Percentiles rank a stretch among this genome's conserved stretches.
Conservation (phyloP, 768 basidiomycete genomes). For the Boletus subparvulus region DNA sequence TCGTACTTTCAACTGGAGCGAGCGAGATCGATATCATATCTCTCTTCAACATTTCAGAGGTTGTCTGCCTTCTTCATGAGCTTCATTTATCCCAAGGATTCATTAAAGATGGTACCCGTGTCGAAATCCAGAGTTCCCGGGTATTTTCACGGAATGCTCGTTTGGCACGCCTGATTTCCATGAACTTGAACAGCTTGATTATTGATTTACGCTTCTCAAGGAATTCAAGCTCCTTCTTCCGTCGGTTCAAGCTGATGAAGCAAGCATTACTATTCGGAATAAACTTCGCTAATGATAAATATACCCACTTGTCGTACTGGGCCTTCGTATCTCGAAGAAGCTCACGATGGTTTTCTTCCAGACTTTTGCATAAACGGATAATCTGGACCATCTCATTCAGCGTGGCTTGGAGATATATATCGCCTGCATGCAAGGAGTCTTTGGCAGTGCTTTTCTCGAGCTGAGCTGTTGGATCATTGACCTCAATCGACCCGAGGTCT, state of each 20-base stretch:
- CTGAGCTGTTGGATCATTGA: neutral
- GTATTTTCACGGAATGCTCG: neutral
- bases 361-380: neutral
- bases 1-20: too few species aligned
- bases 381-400: slow-evolving; percentile 11
- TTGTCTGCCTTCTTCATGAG: too few species aligned
- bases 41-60: too few species aligned
- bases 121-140: neutral
- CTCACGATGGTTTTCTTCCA: neutral
- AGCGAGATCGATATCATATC: too few species aligned
- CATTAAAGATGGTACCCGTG: too few species aligned
- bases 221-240: neutral
- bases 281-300: neutral
- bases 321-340: neutral
- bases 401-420: neutral
- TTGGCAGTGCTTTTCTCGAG: neutral
- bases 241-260: neutral
- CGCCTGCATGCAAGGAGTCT: neutral
- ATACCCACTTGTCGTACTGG: slow-evolving; percentile 3
- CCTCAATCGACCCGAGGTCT: neutral
- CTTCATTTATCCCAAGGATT: too few species aligned
- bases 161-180: neutral
- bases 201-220: neutral
- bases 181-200: neutral
- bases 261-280: neutral